A percentile compares a stretch with the other conserved stretches of the same genome.
Evolutionary conservation across 352 stramenopile genomes (phyloP).

Genomic region (Phytophthora crassamura): DNA sequence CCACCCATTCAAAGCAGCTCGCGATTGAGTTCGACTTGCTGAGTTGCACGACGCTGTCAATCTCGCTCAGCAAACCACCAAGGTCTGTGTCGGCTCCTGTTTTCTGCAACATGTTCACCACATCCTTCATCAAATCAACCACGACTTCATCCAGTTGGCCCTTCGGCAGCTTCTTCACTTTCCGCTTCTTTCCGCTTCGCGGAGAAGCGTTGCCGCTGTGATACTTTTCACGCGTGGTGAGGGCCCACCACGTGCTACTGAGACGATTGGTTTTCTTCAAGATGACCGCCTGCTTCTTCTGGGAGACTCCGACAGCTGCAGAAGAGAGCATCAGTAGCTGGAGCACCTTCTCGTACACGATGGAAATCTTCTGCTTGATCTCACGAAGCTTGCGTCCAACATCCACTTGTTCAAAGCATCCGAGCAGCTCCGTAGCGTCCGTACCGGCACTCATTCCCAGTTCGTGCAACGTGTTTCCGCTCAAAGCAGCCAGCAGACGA

Average conservation of each 20-base stretch:
- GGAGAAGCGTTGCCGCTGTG: constrained; percentile 32
- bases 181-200: constrained; percentile 21
- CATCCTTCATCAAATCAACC: constrained; percentile 59
- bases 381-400: constrained; percentile 83
- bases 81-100: constrained; percentile 18
- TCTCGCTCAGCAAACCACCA: constrained; percentile 29
- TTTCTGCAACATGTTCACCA: constrained; percentile 47
- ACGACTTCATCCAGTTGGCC: constrained; percentile 67
- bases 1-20: constrained; percentile 97
- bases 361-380: constrained; percentile 56
- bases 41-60: constrained; percentile 54
- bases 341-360: constrained; percentile 55
- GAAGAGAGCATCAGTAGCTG: constrained; percentile 44
- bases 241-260: constrained; percentile 58
- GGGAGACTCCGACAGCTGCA: constrained; percentile 20
- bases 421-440: constrained; percentile 99
- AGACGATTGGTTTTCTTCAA: constrained; percentile 51
- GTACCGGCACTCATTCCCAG: constrained; percentile 97
- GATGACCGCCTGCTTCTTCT: constrained; percentile 34
- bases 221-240: constrained; percentile 52
- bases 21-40: constrained; percentile 72
- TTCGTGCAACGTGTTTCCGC: constrained; percentile 91
- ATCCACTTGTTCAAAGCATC: constrained; percentile 99
- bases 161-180: constrained; percentile 65
- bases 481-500: constrained; percentile 72